Base-by-base conservation (phyloP, 1,284 basidiomycete genomes). In the Cystobasidiaceae sp. region DNA sequence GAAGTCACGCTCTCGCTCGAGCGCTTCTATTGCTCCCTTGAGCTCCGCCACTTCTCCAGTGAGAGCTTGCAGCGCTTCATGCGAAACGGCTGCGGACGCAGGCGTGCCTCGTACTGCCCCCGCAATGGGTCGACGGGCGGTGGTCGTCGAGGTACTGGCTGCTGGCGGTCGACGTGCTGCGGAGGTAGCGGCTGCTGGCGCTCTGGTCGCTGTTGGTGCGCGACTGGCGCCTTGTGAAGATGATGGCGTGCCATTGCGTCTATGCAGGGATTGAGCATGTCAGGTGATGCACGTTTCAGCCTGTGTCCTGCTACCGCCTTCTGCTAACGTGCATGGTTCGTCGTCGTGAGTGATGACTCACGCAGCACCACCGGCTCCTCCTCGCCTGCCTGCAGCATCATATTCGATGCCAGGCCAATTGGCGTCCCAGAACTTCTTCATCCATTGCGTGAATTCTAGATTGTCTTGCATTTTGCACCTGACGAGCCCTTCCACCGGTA, bases 381-480 rank as follows among this genome's bases (percentile, higher is more conserved):
- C 85, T 56, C 91, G 82, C 52, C 91, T 84, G 11, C 80, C 90
- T 1, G 88, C 85, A 0, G 96, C 82, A 75, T 98, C 93, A 75
- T 99, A 99, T 6, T 82, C 83, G 61, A 89, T 86, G 0, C 93
- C 94, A 3, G 86, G 85, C 75, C 86, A 93, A 80, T 96, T 90
- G 46, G 84, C 79, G 75, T 97, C 93, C 94, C 96, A 98, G 79
- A 87, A 97, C 59, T 88, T 88, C 76, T 93, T 93, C 74, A 92
- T 83, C 94, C 94, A 98, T 78, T 99, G 94, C 63, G 94, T 77
- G 79, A 98, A 98, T 77, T 99, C 96, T 72, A 99, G 86, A 78
- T 99, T 99, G 79, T 98, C 96, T 79, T 97, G 96, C 94, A 98
- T 98, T 81, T 97, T 97, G 82, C 94, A 98, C 79, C 94, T 94